A percentile compares a stretch with the other conserved stretches of the same genome.
phyloP scores from a whole-genome alignment of 176 grass and related monocot genomes.

The Oryza glaberrima region DNA sequence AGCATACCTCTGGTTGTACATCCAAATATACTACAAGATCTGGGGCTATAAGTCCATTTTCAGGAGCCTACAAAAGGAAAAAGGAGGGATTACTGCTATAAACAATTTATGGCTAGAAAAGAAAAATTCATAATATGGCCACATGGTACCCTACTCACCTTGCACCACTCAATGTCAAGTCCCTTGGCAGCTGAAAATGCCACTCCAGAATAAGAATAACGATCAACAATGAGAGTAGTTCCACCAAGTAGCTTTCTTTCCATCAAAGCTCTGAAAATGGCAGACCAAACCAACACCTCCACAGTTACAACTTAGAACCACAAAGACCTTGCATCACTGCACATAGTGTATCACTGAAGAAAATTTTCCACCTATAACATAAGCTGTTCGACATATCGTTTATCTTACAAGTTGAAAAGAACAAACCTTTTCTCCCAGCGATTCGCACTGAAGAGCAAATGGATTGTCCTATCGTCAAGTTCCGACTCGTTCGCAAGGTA shows the following conservation, averaged over 20 bases:
- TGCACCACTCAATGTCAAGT: slow-evolving; percentile 74
- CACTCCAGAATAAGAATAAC: slow-evolving; percentile 75
- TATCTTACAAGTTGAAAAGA: not conserved
- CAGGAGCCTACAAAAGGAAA: slow-evolving; percentile 63
- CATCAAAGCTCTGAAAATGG: slow-evolving; percentile 65
- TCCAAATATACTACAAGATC: slow-evolving; percentile 93
- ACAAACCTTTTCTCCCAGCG: slow-evolving; percentile 87
- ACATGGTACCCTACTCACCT: slow-evolving; percentile 39
- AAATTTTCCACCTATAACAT: not conserved
- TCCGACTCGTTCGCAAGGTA: slow-evolving; percentile 85
- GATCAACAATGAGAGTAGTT: slow-evolving; percentile 70
- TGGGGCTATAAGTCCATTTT: slow-evolving; percentile 81
- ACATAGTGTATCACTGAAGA: not conserved
- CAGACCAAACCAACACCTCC: slow-evolving; percentile 17
- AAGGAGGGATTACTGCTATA: not conserved
- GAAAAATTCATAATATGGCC: not conserved
- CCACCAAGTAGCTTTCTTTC: slow-evolving; percentile 82
- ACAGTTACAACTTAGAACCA: slow-evolving; percentile 24
- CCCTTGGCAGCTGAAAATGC: slow-evolving; percentile 77
- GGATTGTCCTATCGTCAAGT: slow-evolving; percentile 81
- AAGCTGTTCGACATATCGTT: not conserved
- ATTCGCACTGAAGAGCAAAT: slow-evolving; percentile 93
- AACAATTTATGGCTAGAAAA: slow-evolving; percentile 16
- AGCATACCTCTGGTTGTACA: slow-evolving; percentile 86
- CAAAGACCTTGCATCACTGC: not conserved